Base-by-base conservation (phyloP, 805 yeast genomes). In the Brettanomyces anomalus region DNA sequence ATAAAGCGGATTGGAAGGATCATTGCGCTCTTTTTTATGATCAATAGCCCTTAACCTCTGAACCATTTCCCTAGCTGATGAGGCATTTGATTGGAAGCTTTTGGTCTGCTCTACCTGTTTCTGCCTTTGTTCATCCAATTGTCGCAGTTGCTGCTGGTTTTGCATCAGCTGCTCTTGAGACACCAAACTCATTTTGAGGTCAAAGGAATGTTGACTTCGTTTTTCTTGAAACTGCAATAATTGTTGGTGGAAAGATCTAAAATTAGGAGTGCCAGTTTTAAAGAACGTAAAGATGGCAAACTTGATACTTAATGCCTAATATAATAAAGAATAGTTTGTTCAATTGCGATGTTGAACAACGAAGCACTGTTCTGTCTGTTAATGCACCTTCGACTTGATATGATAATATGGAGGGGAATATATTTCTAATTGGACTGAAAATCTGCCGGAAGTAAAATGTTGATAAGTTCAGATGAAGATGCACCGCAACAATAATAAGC, bases 1-100 rank as follows among this genome's bases (percentile, higher is more conserved):
- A 1, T 61, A 55, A 21, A 74, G 56, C 1, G 81, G 81, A 40
- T 74, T 73, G 10, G 73, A 54, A 11, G 74, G 72, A 47, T 74
- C 77, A 34, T 53, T 56, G 39, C 48, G 53, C 44, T 39, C 38
- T 24, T 38, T 43, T 46, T 37, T 46, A 48, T 28, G 43, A 39
- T 43, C 50, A 20, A 53, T 49, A 37, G 50, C 47, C 28, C 56
- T 45, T 30, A 57, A 38, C 34, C 41, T 45, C 35, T 51, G 50
- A 19, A 53, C 39, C 47, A 51, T 50, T 45, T 53, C 65, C 55
- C 50, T 62, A 10, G 58, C 48, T 5, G 62, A 58, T 13, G 56
- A 50, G 21, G 49, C 45, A 19, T 46, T 43, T 30, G 58, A 43
- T 66, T 65, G 43, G 67, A 70, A 54, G 37, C 71, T 67, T 42